Evolutionary conservation across 2,329 filamentous ascomycete genomes (phyloP).

Genomic region (Trichoderma breve): DNA sequence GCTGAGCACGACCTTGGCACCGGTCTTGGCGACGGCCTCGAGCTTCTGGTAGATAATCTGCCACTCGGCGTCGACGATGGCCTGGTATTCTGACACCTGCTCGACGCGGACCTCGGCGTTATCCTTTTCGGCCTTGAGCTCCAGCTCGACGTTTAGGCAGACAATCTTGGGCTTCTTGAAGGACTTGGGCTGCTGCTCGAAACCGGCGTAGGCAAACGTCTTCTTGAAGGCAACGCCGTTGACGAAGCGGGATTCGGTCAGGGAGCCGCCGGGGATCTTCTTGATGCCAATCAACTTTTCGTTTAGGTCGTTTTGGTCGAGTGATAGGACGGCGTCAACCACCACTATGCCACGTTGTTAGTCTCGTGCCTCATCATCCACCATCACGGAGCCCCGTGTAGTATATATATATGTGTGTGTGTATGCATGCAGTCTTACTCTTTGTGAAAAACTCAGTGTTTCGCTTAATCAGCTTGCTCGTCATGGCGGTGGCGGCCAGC

Average conservation of each 20-base stretch:
- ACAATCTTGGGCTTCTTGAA: constrained; percentile 96
- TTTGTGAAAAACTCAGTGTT: constrained; percentile 97
- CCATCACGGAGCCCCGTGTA: not conserved
- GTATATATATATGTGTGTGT: not conserved
- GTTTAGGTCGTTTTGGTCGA: constrained; percentile 96
- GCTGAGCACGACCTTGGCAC: constrained; percentile 94
- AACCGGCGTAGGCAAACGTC: constrained; percentile 98
- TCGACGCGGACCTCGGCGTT: constrained; percentile 98
- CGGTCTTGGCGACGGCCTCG: constrained; percentile 88
- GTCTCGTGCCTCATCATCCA: not conserved
- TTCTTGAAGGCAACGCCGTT: constrained; percentile 99
- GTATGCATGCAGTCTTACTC: constrained; percentile 52
- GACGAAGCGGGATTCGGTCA: constrained; percentile 94
- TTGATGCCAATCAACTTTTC: constrained; percentile 98
- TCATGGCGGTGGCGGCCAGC: constrained; percentile 95
- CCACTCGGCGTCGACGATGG: constrained; percentile 98
- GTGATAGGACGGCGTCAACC: constrained; percentile 89
- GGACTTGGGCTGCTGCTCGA: constrained; percentile 97
- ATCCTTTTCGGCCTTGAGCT: constrained; percentile 98
- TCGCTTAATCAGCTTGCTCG: constrained; percentile 97
- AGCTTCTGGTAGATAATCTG: constrained; percentile 99
- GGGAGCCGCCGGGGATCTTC: constrained; percentile 93
- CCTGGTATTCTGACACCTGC: constrained; percentile 98
- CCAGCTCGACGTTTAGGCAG: constrained; percentile 95
- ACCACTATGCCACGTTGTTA: constrained; percentile 65